Evolutionary conservation across 352 stramenopile species (phyloP).

Genomic region (Phytophthora hybrid): DNA sequence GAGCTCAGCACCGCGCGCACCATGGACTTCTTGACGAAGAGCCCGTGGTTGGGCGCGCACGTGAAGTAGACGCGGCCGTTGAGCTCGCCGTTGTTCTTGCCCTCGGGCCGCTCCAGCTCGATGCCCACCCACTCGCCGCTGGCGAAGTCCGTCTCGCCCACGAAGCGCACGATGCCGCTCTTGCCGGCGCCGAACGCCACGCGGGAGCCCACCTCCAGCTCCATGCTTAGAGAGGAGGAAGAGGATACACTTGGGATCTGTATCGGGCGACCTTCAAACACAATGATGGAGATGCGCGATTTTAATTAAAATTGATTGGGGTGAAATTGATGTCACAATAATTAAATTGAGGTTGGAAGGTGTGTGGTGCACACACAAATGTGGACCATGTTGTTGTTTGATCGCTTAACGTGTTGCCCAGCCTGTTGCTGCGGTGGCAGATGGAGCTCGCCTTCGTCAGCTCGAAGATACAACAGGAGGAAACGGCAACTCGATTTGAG

Average conservation of each 20-base stretch:
- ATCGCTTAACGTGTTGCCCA: conserved; percentile 7
- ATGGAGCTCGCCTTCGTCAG: conserved; percentile 18
- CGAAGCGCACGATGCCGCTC: conserved; percentile 74
- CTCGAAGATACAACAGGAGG: conserved; percentile 14
- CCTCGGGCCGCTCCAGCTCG: conserved; percentile 79
- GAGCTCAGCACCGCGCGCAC: conserved; percentile 42
- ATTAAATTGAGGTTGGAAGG: not conserved
- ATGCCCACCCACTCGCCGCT: conserved; percentile 85
- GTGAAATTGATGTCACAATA: not conserved
- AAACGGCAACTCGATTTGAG: conserved; percentile 30
- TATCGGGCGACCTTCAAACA: not conserved
- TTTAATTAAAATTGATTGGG: not conserved
- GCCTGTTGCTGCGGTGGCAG: conserved; percentile 22
- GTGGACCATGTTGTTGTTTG: not conserved
- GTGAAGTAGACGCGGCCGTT: conserved; percentile 86
- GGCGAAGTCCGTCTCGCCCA: conserved; percentile 83
- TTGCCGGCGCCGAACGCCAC: conserved; percentile 80
- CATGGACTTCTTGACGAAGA: conserved; percentile 74
- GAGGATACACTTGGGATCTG: conserved; percentile 3
- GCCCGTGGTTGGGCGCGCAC: conserved; percentile 70
- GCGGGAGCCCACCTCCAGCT: conserved; percentile 65
- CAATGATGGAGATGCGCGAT: not conserved
- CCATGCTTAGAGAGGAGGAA: conserved; percentile 29
- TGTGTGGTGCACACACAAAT: conserved; percentile 1
- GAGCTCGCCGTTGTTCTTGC: conserved; percentile 89